A percentile compares a stretch with the other conserved stretches of the same genome.
These are phyloP conservation scores for Citrus hindsii DNA, from an alignment of 345 rosid species.

Conservation along the genomic window DNA sequence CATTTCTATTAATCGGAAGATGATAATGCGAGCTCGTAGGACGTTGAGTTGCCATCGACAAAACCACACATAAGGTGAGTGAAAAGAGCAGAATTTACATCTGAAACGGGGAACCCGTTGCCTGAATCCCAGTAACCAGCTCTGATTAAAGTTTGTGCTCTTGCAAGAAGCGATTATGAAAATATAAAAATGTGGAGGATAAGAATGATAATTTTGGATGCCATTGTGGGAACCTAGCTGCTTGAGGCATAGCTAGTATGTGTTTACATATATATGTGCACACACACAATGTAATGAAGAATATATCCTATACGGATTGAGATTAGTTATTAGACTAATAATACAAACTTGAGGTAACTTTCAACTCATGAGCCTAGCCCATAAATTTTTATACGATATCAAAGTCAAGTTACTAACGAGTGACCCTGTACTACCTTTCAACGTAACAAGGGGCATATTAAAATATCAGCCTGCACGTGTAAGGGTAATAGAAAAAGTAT, in stretches of 20 bases:
- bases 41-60: slow-evolving; percentile 19
- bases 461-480: too few species aligned
- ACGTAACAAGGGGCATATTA: too few species aligned
- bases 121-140: background rate
- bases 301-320: too few species aligned
- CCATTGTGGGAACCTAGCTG: background rate
- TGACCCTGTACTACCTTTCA: too few species aligned
- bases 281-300: too few species aligned
- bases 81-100: slow-evolving; percentile 23
- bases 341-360: too few species aligned
- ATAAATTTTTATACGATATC: too few species aligned
- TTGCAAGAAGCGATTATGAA: background rate
- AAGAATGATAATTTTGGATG: background rate
- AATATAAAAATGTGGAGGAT: background rate
- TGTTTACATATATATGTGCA: too few species aligned
- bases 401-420: background rate
- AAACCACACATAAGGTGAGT: slow-evolving; percentile 34
- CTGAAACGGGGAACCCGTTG: background rate
- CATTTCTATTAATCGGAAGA: background rate
- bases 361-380: too few species aligned
- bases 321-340: too few species aligned
- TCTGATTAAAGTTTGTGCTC: background rate
- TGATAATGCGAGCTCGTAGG: slow-evolving; percentile 9
- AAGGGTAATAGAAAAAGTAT: too few species aligned
- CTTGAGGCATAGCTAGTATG: too few species aligned